These are phyloP conservation scores for Leccinum olivaceopallidum DNA, from an alignment of 768 basidiomycete genomes.

Conservation along the genomic window DNA sequence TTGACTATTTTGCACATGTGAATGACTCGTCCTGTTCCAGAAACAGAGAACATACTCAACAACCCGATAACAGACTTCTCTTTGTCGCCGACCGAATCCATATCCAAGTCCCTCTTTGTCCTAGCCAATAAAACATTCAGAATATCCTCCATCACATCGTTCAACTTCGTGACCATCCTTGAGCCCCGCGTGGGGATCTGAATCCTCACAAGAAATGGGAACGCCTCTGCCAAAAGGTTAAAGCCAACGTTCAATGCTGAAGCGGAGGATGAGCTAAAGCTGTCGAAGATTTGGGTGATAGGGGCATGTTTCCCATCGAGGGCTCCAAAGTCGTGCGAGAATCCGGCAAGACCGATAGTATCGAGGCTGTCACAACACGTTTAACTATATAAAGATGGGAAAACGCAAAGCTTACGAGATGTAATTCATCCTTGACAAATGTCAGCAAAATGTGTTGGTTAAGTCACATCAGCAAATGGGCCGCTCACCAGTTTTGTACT, in stretches of 20 bases:
- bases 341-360: neutral
- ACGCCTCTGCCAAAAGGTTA: neutral
- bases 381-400: neutral
- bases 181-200: neutral
- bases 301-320: neutral
- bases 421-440: neutral
- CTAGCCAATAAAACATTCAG: neutral
- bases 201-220: neutral
- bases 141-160: neutral
- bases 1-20: too few species aligned
- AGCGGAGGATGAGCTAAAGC: neutral
- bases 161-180: neutral
- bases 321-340: neutral
- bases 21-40: too few species aligned
- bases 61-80: too few species aligned
- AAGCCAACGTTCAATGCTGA: neutral
- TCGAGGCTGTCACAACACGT: neutral
- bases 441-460: neutral
- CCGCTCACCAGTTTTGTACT: neutral
- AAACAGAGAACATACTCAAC: too few species aligned
- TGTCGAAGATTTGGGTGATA: neutral
- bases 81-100: neutral
- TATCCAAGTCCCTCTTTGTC: neutral
- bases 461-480: too few species aligned
- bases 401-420: neutral